Base-by-base conservation (phyloP, 2,329 filamentous ascomycete genomes). In the Aureobasidium sp. region DNA sequence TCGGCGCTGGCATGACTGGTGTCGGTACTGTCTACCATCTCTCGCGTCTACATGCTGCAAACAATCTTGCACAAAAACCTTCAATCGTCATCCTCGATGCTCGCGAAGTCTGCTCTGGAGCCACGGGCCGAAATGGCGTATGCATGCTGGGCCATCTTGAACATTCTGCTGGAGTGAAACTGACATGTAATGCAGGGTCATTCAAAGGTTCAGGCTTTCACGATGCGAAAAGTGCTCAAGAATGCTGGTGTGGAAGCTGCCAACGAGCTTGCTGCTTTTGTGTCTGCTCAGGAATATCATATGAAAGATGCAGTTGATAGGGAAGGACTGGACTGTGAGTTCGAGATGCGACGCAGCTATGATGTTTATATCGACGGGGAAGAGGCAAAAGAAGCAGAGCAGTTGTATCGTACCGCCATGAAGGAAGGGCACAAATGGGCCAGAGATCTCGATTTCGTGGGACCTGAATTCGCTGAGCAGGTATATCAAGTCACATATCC, bases 251-350 rank as follows among this genome's bases (percentile, higher is more conserved):
- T 64, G 31, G 67, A 69, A 31, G 64, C 68, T 31, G 72, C 69
- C 10, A 67, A 67, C 17, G 70, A 71, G 60, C n/a, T 66, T 21
- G 66, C 67, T 2, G 38, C 38, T 3, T 74, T 73, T 57, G 70
- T 73, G 61, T 64, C 66, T 19, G 67, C 60, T 19, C 66, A 68
- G 53, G 57, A 70, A 21, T 53, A 25, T 5, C 71, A 68, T 4
- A 65, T 79, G 5, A 73, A 75, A 57, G 61, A 71, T 2, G 65
- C 70, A 17, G 67, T 79, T 6, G 68, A 74, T n/a, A 63, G 69
- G 0, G 73, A 77, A 40, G 60, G 65, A 0, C 70, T 78, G 11
- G 74, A 79, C 43, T 79, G 77, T 61, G 77, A 79, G 33, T 75
- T 79, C 17, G 69, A 75, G 13, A 42, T 78, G 2, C 76, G 74